phyloP scores from a whole-genome alignment of 805 yeast genomes.

The Blastobotrys americana region DNA sequence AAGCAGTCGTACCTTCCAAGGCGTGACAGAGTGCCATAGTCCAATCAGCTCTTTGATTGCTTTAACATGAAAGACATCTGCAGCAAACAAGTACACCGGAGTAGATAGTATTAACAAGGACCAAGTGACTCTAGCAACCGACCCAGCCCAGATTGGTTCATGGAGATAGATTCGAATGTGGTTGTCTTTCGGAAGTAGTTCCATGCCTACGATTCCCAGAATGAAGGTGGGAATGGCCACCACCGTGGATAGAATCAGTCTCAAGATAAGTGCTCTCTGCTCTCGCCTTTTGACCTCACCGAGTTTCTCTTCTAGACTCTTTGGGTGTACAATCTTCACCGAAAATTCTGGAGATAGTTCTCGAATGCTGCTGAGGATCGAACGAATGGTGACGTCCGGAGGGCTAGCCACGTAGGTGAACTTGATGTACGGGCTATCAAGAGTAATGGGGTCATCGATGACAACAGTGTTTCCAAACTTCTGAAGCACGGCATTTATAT shows the following conservation, averaged over 20 bases:
- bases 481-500: slow-evolving; percentile 42
- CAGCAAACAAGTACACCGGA: slow-evolving; percentile 68
- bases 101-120: slow-evolving; percentile 57
- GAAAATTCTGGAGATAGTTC: slow-evolving; percentile 41
- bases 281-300: slow-evolving; percentile 43
- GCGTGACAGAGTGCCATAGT: slow-evolving; percentile 49
- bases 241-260: slow-evolving; percentile 44
- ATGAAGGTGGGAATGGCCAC: slow-evolving; percentile 63
- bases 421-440: slow-evolving; percentile 50
- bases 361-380: slow-evolving; percentile 44
- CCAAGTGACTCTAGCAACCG: slow-evolving; percentile 58
- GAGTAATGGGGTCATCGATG: slow-evolving; percentile 48
- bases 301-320: slow-evolving; percentile 59
- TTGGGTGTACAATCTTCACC: slow-evolving; percentile 47
- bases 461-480: slow-evolving; percentile 50
- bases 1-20: slow-evolving; percentile 50
- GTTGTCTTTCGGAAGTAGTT: slow-evolving; percentile 41
- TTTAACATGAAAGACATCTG: slow-evolving; percentile 62
- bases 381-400: slow-evolving; percentile 47
- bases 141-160: slow-evolving; percentile 56
- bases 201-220: slow-evolving; percentile 65
- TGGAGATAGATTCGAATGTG: slow-evolving; percentile 47
- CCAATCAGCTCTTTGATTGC: slow-evolving; percentile 53
- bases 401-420: slow-evolving; percentile 59
- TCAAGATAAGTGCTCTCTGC: slow-evolving; percentile 37